Conservation (phyloP, 805 yeast species). For the Saturnispora dispora region DNA sequence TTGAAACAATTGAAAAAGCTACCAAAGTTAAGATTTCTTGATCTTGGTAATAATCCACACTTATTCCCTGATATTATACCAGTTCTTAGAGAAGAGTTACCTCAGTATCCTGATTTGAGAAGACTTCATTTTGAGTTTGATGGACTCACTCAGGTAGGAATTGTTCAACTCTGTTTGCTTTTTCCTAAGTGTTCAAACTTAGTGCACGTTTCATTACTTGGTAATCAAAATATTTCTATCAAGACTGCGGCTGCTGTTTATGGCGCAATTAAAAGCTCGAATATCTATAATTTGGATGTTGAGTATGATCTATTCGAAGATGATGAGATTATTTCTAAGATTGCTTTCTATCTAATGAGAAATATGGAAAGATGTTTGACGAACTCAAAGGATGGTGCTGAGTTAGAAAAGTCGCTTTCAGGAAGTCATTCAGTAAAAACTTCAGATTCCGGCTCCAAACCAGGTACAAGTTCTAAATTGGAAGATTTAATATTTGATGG, state of each 20-base stretch:
- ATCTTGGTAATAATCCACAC: slow-evolving; percentile 43
- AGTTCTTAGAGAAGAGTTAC: slow-evolving; percentile 35
- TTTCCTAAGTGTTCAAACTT: slow-evolving; percentile 40
- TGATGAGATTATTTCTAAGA: slow-evolving; percentile 44
- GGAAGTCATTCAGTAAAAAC: slow-evolving; percentile 2
- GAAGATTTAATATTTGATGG: slow-evolving; percentile 73
- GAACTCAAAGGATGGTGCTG: not conserved
- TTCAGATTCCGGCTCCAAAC: slow-evolving; percentile 8
- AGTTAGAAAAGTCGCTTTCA: not conserved
- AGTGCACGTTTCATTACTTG: slow-evolving; percentile 46
- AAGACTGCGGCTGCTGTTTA: slow-evolving; percentile 42
- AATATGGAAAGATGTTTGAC: slow-evolving; percentile 42
- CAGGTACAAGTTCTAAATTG: slow-evolving; percentile 16
- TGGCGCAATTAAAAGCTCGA: slow-evolving; percentile 38
- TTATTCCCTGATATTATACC: slow-evolving; percentile 44
- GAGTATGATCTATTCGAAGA: slow-evolving; percentile 41
- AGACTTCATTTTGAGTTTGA: slow-evolving; percentile 49
- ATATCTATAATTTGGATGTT: slow-evolving; percentile 43
- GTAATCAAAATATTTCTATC: slow-evolving; percentile 37
- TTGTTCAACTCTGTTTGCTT: slow-evolving; percentile 40
- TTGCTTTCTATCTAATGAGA: slow-evolving; percentile 48
- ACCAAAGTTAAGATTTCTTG: slow-evolving; percentile 38
- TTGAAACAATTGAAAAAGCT: slow-evolving; percentile 32
- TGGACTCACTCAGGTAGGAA: slow-evolving; percentile 37
- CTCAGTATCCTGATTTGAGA: slow-evolving; percentile 36